Evolutionary conservation across 768 basidiomycete genomes (phyloP).

Genomic region (Phaeotremella skinneri): DNA sequence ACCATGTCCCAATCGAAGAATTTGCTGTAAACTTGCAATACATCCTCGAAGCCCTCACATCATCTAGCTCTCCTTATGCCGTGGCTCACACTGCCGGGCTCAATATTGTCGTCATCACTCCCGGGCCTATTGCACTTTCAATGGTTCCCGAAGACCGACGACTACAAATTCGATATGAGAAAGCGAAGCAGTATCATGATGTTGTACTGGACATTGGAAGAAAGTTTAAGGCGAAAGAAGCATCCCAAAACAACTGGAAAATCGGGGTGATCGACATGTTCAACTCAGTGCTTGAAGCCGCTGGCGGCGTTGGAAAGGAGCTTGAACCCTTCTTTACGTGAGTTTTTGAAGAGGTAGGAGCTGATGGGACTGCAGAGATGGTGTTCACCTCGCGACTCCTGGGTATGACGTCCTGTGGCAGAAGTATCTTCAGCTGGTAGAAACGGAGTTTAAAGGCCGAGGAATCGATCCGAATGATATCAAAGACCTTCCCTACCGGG

Average conservation of each 20-base stretch:
- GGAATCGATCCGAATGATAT: conserved; percentile 40
- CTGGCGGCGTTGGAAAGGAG: too few species aligned
- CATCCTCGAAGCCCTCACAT: conserved; percentile 9
- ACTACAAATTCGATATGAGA: background rate
- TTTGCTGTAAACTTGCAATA: conserved; percentile 9
- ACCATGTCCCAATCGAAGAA: background rate
- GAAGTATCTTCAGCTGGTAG: conserved; percentile 16
- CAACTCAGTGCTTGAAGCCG: background rate
- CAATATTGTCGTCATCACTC: conserved; percentile 28
- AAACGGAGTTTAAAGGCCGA: conserved; percentile 29
- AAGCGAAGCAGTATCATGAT: conserved; percentile 13
- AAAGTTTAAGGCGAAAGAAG: background rate
- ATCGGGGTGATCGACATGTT: background rate
- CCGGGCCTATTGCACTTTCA: conserved; percentile 3
- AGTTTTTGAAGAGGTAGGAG: background rate
- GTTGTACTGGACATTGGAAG: conserved; percentile 12
- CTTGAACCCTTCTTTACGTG: background rate
- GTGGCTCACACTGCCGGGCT: conserved; percentile 8
- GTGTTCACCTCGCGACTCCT: conserved; percentile 13
- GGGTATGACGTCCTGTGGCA: conserved; percentile 21
- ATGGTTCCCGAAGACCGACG: conserved; percentile 6
- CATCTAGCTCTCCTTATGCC: conserved; percentile 6
- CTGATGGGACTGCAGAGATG: conserved; percentile 14
- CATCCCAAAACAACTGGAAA: background rate
- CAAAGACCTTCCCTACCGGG: conserved; percentile 25